These are phyloP conservation scores for Arthromyces matolae DNA, from an alignment of 768 basidiomycete species.

Conservation along the genomic window DNA sequence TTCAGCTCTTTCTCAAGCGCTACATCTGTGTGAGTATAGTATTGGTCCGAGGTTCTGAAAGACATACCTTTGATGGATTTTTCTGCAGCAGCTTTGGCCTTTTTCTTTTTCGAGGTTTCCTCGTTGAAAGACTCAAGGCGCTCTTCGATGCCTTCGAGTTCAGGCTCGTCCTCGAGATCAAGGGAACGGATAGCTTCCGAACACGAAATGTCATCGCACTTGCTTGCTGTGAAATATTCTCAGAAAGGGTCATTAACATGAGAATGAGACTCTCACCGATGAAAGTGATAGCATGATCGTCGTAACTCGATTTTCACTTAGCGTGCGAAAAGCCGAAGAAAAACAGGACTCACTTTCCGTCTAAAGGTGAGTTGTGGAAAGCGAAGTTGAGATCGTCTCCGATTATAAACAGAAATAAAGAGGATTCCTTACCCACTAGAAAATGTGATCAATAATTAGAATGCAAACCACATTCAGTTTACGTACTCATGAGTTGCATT, in stretches of 20 bases:
- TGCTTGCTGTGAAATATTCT: slow-evolving; percentile 39
- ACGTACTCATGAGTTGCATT: slow-evolving; percentile 57
- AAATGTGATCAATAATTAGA: slow-evolving; percentile 1
- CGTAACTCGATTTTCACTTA: slow-evolving; percentile 38
- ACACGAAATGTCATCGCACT: slow-evolving; percentile 62
- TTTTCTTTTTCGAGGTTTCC: slow-evolving; percentile 37
- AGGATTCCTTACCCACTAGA: slow-evolving; percentile 39
- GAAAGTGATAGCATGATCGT: slow-evolving; percentile 57
- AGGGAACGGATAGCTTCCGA: slow-evolving; percentile 53
- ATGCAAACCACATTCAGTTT: neutral
- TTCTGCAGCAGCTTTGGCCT: slow-evolving; percentile 37
- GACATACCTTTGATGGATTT: slow-evolving; percentile 38
- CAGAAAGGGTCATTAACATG: neutral
- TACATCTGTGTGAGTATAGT: too few species aligned
- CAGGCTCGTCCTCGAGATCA: slow-evolving; percentile 48
- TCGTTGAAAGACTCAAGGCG: slow-evolving; percentile 34
- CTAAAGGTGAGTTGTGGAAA: too few species aligned
- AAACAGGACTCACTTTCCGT: slow-evolving; percentile 48
- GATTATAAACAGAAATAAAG: too few species aligned
- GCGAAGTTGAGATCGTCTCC: neutral
- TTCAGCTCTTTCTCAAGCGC: slow-evolving; percentile 39
- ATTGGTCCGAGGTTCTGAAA: too few species aligned
- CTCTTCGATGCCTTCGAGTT: slow-evolving; percentile 47
- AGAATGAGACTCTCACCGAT: slow-evolving; percentile 36
- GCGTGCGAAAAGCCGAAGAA: neutral